These are phyloP conservation scores for Rubia peregrina DNA, from an alignment of 305 asterid species.

Conservation along the genomic window DNA sequence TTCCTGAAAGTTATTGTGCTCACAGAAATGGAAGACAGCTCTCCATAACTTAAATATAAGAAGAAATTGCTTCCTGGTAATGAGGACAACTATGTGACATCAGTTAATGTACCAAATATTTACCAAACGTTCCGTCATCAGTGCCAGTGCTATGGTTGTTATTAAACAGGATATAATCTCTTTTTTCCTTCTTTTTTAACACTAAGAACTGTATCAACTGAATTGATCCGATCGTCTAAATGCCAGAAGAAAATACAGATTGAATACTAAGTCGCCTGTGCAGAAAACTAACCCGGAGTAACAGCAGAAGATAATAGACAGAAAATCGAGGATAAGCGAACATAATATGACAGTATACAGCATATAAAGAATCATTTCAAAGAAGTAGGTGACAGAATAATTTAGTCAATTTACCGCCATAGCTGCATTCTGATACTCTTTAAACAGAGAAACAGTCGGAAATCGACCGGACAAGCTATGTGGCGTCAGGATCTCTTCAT, in stretches of 20 bases:
- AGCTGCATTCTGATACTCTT: slow-evolving; percentile 92
- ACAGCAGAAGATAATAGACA: background rate
- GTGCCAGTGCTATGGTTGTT: background rate
- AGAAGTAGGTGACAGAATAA: slow-evolving; percentile 7
- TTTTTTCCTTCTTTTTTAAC: background rate
- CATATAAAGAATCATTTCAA: slow-evolving; percentile 4
- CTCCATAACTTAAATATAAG: background rate
- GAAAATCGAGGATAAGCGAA: background rate
- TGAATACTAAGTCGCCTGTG: background rate
- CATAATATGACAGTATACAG: background rate
- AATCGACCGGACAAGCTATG: slow-evolving; percentile 85
- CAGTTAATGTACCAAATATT: background rate
- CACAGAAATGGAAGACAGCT: background rate
- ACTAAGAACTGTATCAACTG: background rate
- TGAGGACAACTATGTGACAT: background rate
- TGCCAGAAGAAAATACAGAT: background rate
- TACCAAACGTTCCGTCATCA: background rate
- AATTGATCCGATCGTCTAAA: background rate
- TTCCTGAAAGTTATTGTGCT: background rate
- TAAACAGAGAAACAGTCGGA: slow-evolving; percentile 79
- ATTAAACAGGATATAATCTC: background rate
- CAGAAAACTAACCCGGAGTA: background rate
- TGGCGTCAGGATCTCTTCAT: slow-evolving; percentile 32
- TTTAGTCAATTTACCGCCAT: slow-evolving; percentile 60
- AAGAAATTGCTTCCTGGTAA: background rate